A percentile compares a stretch with the other conserved stretches of the same genome.
Evolutionary conservation across 768 basidiomycete species (phyloP).

Genomic region (Inosperma sp.): DNA sequence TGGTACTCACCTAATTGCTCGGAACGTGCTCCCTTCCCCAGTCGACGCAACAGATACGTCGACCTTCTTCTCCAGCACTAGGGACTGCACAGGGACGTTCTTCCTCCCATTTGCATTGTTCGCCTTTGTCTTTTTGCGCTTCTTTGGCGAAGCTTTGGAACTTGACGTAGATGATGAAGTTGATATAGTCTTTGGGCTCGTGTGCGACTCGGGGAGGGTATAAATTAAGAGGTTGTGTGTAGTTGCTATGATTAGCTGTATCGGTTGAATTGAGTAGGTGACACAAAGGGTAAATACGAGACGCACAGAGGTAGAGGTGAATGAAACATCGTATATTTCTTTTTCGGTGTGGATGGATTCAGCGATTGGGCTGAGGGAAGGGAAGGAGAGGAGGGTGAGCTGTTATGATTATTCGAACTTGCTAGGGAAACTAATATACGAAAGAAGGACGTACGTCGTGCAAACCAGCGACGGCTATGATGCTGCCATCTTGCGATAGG

Average conservation of each 20-base stretch:
- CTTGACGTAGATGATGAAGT: constrained; percentile 13
- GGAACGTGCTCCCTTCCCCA: constrained; percentile 56
- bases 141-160: too few species aligned
- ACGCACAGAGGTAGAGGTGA: constrained; percentile 47
- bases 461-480: constrained; percentile 70
- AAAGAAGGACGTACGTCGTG: constrained; percentile 50
- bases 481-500: constrained; percentile 62
- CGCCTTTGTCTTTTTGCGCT: constrained; percentile 41
- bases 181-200: constrained; percentile 12
- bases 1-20: constrained; percentile 50
- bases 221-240: constrained; percentile 64
- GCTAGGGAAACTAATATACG: neutral
- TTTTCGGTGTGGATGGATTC: constrained; percentile 54
- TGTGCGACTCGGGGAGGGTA: constrained; percentile 37
- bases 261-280: neutral
- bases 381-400: constrained; percentile 65
- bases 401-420: constrained; percentile 23
- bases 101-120: constrained; percentile 13
- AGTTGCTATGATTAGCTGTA: constrained; percentile 62
- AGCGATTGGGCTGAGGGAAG: constrained; percentile 48
- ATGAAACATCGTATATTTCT: constrained; percentile 85
- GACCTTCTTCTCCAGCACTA: constrained; percentile 47
- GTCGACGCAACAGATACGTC: constrained; percentile 50
- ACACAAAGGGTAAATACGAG: neutral
- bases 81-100: constrained; percentile 17